phyloP scores from a whole-genome alignment of 192 early-diverging fungal genomes.

The Spinellus fusiger region DNA sequence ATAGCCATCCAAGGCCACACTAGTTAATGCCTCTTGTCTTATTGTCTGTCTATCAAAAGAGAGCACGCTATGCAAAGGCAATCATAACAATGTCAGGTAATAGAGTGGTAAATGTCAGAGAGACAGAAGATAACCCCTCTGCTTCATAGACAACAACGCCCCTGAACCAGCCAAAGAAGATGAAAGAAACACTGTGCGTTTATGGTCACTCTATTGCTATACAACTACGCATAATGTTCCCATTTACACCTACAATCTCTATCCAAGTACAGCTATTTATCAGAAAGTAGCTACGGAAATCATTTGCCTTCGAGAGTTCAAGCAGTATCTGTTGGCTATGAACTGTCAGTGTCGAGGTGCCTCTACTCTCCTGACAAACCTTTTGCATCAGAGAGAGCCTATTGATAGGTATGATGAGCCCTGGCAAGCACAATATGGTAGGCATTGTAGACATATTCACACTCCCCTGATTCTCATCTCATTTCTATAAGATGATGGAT shows the following conservation, averaged over 20 bases:
- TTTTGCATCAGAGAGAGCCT: conserved; percentile 52
- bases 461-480: not conserved
- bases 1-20: too few species aligned
- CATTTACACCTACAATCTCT: conserved; percentile 55
- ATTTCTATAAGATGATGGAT: conserved; percentile 46
- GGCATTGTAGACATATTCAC: not conserved
- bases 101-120: too few species aligned
- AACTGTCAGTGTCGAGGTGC: conserved; percentile 52
- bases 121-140: not conserved
- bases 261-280: conserved; percentile 55
- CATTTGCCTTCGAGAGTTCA: conserved; percentile 45
- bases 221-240: conserved; percentile 42
- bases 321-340: conserved; percentile 46
- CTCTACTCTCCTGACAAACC: conserved; percentile 56
- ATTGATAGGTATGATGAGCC: conserved; percentile 47
- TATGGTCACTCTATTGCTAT: conserved; percentile 61
- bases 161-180: conserved; percentile 52
- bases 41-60: conserved; percentile 11
- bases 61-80: conserved; percentile 37
- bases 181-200: conserved; percentile 58
- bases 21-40: too few species aligned
- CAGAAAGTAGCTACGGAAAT: conserved; percentile 51
- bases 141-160: conserved; percentile 37
- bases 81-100: conserved; percentile 47
- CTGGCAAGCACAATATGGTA: conserved; percentile 65